A percentile compares a stretch with the other conserved stretches of the same genome.
Evolutionary conservation across 345 rosid species (phyloP).

Genomic region (Camelina hispida): DNA sequence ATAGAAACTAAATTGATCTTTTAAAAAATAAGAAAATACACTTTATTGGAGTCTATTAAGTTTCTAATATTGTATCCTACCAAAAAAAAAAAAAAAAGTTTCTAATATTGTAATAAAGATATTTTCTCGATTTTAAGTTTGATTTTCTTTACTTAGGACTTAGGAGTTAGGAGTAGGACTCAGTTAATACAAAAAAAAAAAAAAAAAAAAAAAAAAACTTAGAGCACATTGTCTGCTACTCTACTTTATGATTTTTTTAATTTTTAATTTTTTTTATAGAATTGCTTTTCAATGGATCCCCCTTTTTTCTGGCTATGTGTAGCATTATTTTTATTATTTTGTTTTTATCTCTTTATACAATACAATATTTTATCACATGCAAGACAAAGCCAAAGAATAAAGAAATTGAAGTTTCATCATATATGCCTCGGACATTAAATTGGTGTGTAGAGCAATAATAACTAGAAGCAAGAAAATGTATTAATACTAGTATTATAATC

Average conservation of each 20-base stretch:
- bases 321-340: slow-evolving; percentile 21
- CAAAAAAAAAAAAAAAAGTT: too few relatives aligned
- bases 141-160: background rate
- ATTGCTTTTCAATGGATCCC: background rate
- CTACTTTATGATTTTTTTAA: background rate
- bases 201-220: background rate
- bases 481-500: slow-evolving; percentile 12
- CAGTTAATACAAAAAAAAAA: too few relatives aligned
- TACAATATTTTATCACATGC: slow-evolving; percentile 37
- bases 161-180: too few relatives aligned
- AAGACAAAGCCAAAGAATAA: slow-evolving; percentile 26
- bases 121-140: background rate
- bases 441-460: slow-evolving; percentile 28
- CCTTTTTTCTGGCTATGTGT: slow-evolving; percentile 20
- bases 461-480: background rate
- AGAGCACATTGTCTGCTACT: background rate
- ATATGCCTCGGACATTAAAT: slow-evolving; percentile 30
- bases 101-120: background rate
- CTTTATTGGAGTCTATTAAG: background rate
- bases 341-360: slow-evolving; percentile 27
- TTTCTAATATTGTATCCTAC: too few relatives aligned
- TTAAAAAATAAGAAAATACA: too few relatives aligned
- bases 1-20: background rate
- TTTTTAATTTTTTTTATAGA: background rate
- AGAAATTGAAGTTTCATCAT: slow-evolving; percentile 33